Percentiles rank a stretch among this genome's conserved stretches.
Conservation (phyloP, 305 asterid genomes). For the Fraxinus paxiana region DNA sequence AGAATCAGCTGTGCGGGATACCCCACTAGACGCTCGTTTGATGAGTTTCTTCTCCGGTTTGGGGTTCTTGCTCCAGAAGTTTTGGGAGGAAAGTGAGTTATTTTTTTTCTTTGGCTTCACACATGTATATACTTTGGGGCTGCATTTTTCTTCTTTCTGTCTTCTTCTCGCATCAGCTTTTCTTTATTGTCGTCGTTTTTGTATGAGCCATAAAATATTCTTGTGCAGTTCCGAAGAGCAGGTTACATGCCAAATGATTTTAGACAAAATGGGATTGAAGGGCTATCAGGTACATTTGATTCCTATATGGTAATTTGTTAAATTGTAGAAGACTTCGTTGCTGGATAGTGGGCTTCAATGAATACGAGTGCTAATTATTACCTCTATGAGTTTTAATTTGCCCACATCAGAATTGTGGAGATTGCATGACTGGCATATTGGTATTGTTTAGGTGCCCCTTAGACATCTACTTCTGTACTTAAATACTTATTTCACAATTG, state of each 20-base stretch:
- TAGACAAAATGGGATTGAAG: conserved; percentile 81
- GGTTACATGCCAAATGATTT: conserved; percentile 78
- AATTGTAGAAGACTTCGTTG: not conserved
- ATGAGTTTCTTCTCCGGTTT: conserved; percentile 96
- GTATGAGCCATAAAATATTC: conserved; percentile 17
- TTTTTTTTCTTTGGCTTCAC: not conserved
- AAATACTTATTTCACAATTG: conserved; percentile 5
- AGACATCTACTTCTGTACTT: conserved; percentile 4
- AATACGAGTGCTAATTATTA: not conserved
- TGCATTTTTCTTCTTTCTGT: conserved; percentile 2
- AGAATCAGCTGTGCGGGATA: conserved; percentile 99
- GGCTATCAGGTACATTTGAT: conserved; percentile 75
- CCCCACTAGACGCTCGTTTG: conserved; percentile 95
- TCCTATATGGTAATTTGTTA: not conserved
- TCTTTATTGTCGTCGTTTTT: conserved; percentile 11
- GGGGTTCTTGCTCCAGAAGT: conserved; percentile 99
- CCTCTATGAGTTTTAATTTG: conserved; percentile 3
- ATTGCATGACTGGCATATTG: conserved; percentile 14
- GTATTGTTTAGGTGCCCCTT: conserved; percentile 7
- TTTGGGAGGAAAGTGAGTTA: conserved; percentile 80
- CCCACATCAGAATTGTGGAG: conserved; percentile 12
- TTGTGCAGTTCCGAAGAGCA: conserved; percentile 77
- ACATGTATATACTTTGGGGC: conserved; percentile 11
- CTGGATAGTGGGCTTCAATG: not conserved
- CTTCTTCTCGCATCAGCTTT: conserved; percentile 6